A percentile compares a stretch with the other conserved stretches of the same genome.
These are phyloP conservation scores for Globisporangium solare DNA, from an alignment of 352 stramenopile species.

Conservation along the genomic window DNA sequence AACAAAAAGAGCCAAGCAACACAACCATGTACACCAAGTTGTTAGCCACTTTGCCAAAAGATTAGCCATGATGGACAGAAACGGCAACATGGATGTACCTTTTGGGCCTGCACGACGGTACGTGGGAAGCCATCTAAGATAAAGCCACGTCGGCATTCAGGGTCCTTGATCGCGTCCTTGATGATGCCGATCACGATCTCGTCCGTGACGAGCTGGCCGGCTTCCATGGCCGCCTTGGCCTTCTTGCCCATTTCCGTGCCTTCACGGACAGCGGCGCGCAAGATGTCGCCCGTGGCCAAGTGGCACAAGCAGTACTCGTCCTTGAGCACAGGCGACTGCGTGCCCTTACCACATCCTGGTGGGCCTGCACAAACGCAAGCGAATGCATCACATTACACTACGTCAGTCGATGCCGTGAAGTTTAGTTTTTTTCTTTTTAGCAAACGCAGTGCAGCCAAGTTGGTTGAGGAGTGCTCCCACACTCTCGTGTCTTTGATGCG, in stretches of 20 bases:
- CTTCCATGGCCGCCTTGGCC: conserved; percentile 98
- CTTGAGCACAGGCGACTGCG: conserved; percentile 97
- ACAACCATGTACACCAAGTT: neutral
- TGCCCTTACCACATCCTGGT: conserved; percentile 98
- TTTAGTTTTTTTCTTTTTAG: too few species aligned
- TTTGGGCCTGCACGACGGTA: conserved; percentile 96
- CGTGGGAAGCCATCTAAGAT: conserved; percentile 99
- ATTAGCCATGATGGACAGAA: conserved; percentile 2
- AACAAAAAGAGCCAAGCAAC: neutral
- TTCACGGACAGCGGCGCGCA: conserved; percentile 94
- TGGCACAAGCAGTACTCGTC: conserved; percentile 97
- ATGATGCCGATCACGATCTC: conserved; percentile 99
- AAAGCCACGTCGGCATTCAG: conserved; percentile 97
- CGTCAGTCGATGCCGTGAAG: conserved; percentile 7
- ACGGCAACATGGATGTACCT: conserved; percentile 29
- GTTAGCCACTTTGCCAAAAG: conserved; percentile 1
- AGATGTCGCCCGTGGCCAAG: conserved; percentile 99
- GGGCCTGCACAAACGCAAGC: conserved; percentile 44
- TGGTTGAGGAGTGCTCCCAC: neutral
- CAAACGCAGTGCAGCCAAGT: too few species aligned
- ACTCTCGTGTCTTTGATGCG: too few species aligned
- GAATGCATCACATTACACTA: neutral
- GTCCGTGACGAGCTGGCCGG: conserved; percentile 91
- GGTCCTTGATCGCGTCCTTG: conserved; percentile 95
- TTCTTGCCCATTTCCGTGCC: conserved; percentile 98